Evolutionary conservation across 2,329 filamentous ascomycete genomes (phyloP), one percentile per base, ranked within the genome.

Genomic region (Aureobasidium sp.): DNA sequence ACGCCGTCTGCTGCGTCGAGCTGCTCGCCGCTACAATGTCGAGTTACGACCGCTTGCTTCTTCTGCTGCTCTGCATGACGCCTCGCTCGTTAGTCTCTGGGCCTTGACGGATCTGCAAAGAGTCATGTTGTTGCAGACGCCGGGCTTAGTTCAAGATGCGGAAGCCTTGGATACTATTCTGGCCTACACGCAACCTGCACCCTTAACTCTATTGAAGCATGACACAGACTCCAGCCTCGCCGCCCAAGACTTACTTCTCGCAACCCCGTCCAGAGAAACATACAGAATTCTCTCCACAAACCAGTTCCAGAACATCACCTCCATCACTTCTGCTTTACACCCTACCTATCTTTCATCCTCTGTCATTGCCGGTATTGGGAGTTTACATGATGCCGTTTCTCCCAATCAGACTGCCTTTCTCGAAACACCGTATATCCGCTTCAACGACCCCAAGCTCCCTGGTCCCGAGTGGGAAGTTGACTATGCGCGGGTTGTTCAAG

Each of bases 391-490:
- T 11, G 64, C 64, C 2, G 61, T 57, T 8, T 31, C 63, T 9
- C 45, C 45, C 5, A 80, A 80, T 65, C 70, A 72, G n/a, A 78
- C 76, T 0, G 70, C 70, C 0, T 81, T 76, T 63, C 68, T 72
- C 22, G 68, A 74, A 48, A 77, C 78, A 6, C 75, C 77, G 17
- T 81, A 79, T 27, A 73, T 81, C 61, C 74, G 75, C 3, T 73
- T 81, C 64, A 73, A 71, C 1, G 79, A 81, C 63, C 75, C 77
- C 5, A 78, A 78, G 64, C 64, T 81, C 1, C 77, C 78, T 11
- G 79, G 78, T 12, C 79, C 79, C n/a, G 77, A 81, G 67, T 80
- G 78, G 67, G 78, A 81, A 63, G 72, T 80, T 7, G 78, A 78
- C 0, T 80, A 74, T 67, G 64, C 71, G 2, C 70, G 74, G 48